phyloP scores from a whole-genome alignment of 2,329 filamentous ascomycete species.

The Colletotrichum tofieldiae region DNA sequence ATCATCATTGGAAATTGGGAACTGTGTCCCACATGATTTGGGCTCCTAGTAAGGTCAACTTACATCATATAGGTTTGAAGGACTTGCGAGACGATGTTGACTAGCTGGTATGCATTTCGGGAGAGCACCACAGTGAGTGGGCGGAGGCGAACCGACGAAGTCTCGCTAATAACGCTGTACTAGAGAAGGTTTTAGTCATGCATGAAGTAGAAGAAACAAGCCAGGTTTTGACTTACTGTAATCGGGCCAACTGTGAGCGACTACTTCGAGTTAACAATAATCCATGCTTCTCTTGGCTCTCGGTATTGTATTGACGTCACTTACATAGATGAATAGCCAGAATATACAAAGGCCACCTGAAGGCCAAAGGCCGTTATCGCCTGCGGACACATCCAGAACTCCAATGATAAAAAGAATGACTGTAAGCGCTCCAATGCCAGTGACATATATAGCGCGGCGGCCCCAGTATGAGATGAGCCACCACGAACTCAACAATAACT shows the following conservation, averaged over 20 bases:
- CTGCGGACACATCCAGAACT: slow-evolving; percentile 48
- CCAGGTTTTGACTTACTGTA: slow-evolving; percentile 54
- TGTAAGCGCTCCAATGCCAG: too few species aligned
- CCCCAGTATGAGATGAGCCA: too few species aligned
- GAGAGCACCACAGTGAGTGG: slow-evolving; percentile 63
- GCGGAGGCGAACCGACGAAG: slow-evolving; percentile 61
- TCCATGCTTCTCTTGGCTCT: accelerated
- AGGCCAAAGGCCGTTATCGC: slow-evolving; percentile 55
- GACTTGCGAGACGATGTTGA: slow-evolving; percentile 56
- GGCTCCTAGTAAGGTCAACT: background rate
- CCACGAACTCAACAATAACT: too few species aligned
- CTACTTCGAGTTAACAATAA: slow-evolving; percentile 20
- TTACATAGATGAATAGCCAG: slow-evolving; percentile 58
- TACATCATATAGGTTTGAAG: slow-evolving; percentile 54
- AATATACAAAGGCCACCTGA: slow-evolving; percentile 59
- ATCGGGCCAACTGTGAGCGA: slow-evolving; percentile 61
- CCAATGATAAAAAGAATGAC: too few species aligned
- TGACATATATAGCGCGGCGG: too few species aligned
- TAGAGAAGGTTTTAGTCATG: background rate
- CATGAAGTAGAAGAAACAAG: too few species aligned
- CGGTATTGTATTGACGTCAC: background rate
- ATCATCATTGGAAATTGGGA: background rate
- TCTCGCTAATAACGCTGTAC: slow-evolving; percentile 62
- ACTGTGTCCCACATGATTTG: too few species aligned
- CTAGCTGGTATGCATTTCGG: slow-evolving; percentile 57